Base-by-base conservation (phyloP, 129 eudicot genomes). In the Tagetes patula region DNA sequence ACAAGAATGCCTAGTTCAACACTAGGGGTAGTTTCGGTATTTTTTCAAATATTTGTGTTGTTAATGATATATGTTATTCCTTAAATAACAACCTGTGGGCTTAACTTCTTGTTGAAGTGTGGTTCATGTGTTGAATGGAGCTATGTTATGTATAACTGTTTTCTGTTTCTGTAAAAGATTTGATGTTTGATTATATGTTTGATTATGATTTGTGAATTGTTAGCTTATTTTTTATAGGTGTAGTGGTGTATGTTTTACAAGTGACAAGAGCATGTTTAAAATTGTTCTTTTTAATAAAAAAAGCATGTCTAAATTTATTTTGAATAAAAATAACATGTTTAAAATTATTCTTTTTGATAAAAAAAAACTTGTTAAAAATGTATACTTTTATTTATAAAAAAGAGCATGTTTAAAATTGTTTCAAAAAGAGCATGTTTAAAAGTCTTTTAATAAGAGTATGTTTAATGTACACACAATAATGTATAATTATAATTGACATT, bases 1-100 rank as follows among this genome's bases (percentile, higher is more conserved):
- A 82, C 91, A 84, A 42, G 85, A 89, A 69, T 89, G 91, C 82
- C 14, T 81, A 45, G 90, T 85, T 79, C 88, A 79, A 31, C 86
- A 87, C 71, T 85, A 77, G 85, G 77, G 52, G 27, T 54, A 20
- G 10, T 72, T 69, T 53, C 50, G 60, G 60, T 61, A 45, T 59
- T 50, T 60, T 63, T 63, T 7, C 10, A 49, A 48, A 69, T 52
- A 36, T 63, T 59, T 30, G 11, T 70, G 81, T 70, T 32, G 30
- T 37, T 27, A 53, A 33, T 7, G 6, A 43, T 43, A 20, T 41
- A 69, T 54, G 72, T 71, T 40, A 5, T 6, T 34, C 46, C 66
- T 77, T 80, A 71, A 71, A 82, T 82, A 84, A 84, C 64, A 73
- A 61, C 67, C 8, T 56, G 55, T 67, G 59, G 40, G 77, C 65